Conservation (phyloP, 805 yeast genomes). For the Pichia phayaonensis region DNA sequence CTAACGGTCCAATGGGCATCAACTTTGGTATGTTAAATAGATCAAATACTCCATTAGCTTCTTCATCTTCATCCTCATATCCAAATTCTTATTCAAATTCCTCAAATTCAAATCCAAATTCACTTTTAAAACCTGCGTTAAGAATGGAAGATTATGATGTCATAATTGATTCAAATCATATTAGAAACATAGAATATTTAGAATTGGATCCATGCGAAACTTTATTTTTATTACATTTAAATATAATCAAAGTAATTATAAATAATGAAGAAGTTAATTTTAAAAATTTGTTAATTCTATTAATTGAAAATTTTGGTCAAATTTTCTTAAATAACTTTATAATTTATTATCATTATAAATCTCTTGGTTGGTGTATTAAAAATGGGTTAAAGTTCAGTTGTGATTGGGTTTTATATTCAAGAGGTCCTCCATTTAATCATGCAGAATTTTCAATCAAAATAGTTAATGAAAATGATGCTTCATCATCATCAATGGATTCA, state of each 20-base stretch:
- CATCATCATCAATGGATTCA: not conserved
- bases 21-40: slow-evolving; percentile 1
- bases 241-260: slow-evolving; percentile 26
- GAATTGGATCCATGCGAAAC: slow-evolving; percentile 75
- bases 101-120: too few species aligned
- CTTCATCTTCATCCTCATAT: not conserved
- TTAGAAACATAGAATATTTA: slow-evolving; percentile 36
- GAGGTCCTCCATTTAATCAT: slow-evolving; percentile 95
- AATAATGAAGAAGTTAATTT: not conserved
- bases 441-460: slow-evolving; percentile 69
- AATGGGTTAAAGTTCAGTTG: slow-evolving; percentile 89
- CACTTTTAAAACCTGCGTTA: slow-evolving; percentile 1
- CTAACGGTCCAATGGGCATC: slow-evolving; percentile 14
- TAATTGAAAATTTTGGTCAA: slow-evolving; percentile 12
- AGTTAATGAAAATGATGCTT: slow-evolving; percentile 8
- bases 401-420: slow-evolving; percentile 71
- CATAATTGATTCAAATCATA: slow-evolving; percentile 20
- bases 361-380: slow-evolving; percentile 91
- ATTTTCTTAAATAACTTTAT: slow-evolving; percentile 44
- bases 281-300: slow-evolving; percentile 10
- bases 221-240: slow-evolving; percentile 47
- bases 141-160: slow-evolving; percentile 33
- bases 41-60: slow-evolving; percentile 1
- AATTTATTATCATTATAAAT: slow-evolving; percentile 79
- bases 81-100: not conserved